Conservation (phyloP, 495 filamentous ascomycete species). For the Hypoxylon subgilvum region DNA sequence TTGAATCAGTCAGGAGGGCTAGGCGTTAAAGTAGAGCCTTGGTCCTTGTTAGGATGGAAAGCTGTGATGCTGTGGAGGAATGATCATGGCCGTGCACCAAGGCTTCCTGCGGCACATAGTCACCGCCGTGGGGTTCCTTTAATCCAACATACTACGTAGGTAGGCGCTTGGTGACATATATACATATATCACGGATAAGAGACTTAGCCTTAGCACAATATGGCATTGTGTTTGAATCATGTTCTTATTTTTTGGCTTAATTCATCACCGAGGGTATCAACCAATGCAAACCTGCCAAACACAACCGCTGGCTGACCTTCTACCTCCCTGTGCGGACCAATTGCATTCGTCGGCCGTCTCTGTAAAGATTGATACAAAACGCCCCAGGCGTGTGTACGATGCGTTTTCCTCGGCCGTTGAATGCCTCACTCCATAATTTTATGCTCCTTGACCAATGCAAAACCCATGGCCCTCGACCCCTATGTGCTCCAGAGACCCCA, state of each 20-base stretch:
- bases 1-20: no score
- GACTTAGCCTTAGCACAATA: background rate
- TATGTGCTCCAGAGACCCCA: constrained; percentile 31
- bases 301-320: constrained; percentile 15
- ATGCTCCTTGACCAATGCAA: constrained; percentile 29
- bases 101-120: no score
- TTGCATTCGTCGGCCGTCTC: constrained; percentile 14
- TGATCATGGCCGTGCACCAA: no score
- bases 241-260: constrained; percentile 17
- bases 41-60: no score
- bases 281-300: constrained; percentile 27
- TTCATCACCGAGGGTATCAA: constrained; percentile 40
- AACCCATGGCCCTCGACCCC: constrained; percentile 12
- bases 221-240: constrained; percentile 18
- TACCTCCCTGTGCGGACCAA: constrained; percentile 26
- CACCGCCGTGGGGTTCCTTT: no score
- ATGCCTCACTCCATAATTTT: constrained; percentile 17
- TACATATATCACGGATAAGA: no score
- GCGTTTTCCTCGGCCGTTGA: constrained; percentile 22
- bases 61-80: no score
- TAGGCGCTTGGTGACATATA: no score
- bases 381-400: constrained; percentile 33
- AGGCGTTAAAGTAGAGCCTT: no score
- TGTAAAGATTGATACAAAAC: constrained; percentile 20
- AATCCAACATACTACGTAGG: no score